Base-by-base conservation (phyloP, 2,329 filamentous ascomycete genomes). In the Penicillium brevicompactum region DNA sequence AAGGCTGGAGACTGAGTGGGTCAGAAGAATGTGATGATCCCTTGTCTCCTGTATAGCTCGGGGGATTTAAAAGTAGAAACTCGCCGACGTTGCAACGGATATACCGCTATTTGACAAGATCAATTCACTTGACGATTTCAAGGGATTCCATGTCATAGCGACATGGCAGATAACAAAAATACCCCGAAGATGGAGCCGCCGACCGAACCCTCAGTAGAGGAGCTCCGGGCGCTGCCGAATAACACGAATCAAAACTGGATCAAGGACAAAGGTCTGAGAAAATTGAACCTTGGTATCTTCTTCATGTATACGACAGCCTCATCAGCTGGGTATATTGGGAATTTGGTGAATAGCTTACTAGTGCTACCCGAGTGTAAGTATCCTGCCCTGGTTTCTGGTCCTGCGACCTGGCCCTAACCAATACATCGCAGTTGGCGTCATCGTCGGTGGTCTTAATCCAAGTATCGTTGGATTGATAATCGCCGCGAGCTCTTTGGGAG, bases 281-380 rank as follows among this genome's bases (percentile, higher is more conserved):
- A 58, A 46, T 44, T 65, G 45, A 65, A 65, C 30, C 11, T 62
- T 18, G 54, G 58, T 14, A 63, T 65, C 37, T 46, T 52, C 14
- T 63, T 64, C 22, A 63, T 63, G 60, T 64, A 64, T 49, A 46
- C 34, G 1, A 51, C 47, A 30, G 42, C 58, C 31, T 65, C 59
- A 1, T 63, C 63, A 8, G 60, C 63, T 14, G 63, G 63, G 10
- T 66, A 65, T 52, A 66, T 60, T 31, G 62, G 56, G 18, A 64
- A 52, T 44, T 53, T 65, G 30, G 60, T 65, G 11, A 65, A 65
- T 44, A 62, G 63, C 4, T 43, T 65, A 22, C 57, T 62, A 9
- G 62, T 65, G 8, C 31, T 65, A 22, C 54, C 55, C n/a, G 47
- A 56, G 44, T 64, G 53, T 56, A 56, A 51, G 52, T 24, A 31